Evolutionary conservation across 2,329 filamentous ascomycete genomes (phyloP).

Genomic region (Monosporascus sp.): DNA sequence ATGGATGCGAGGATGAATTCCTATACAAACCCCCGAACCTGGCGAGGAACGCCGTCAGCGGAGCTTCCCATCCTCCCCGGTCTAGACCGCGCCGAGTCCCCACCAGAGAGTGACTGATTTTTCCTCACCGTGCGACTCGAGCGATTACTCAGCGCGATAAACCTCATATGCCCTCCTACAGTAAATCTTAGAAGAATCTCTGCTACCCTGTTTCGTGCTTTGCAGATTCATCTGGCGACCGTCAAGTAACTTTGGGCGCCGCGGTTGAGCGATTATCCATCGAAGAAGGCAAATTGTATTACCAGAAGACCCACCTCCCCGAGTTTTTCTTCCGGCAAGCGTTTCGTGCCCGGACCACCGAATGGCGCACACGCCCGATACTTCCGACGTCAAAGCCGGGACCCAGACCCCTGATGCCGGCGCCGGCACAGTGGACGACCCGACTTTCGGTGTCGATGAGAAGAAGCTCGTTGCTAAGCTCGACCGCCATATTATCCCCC

Average conservation of each 20-base stretch:
- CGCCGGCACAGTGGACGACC: conserved; percentile 6
- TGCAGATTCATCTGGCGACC: too few relatives aligned
- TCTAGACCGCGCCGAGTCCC: not conserved
- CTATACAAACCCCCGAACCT: not conserved
- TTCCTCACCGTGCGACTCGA: not conserved
- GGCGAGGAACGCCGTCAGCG: not conserved
- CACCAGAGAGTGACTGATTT: not conserved
- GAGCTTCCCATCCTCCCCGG: not conserved
- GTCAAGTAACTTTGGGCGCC: too few relatives aligned
- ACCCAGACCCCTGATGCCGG: conserved; percentile 4
- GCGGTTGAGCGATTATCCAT: too few relatives aligned
- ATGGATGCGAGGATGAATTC: not conserved
- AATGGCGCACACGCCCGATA: conserved; percentile 7
- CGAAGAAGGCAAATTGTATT: too few relatives aligned
- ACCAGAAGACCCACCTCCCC: too few relatives aligned
- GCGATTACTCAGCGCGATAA: not conserved
- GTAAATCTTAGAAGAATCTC: not conserved
- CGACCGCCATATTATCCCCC: conserved; percentile 58
- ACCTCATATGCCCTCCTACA: not conserved
- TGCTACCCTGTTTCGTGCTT: too few relatives aligned
- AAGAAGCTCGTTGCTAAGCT: conserved; percentile 58
- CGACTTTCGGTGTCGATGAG: conserved; percentile 34
- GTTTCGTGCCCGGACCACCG: not conserved
- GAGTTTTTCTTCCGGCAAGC: not conserved
- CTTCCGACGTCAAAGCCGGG: conserved; percentile 14